Base-by-base conservation (phyloP, 2,329 filamentous ascomycete genomes). In the Pseudodiploospora longispora region DNA sequence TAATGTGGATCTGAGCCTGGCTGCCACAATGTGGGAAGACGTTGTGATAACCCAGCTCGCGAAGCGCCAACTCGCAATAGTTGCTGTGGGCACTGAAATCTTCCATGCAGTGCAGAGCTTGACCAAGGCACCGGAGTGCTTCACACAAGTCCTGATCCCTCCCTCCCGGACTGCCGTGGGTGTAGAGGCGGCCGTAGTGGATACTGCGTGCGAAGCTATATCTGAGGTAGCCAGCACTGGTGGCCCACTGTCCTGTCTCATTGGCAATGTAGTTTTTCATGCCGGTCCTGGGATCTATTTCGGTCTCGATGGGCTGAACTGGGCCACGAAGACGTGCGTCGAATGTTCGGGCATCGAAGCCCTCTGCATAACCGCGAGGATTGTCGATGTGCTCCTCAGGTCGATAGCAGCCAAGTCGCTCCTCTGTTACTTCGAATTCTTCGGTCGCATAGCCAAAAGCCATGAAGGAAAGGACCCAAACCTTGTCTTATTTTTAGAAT, bases 191-290 rank as follows among this genome's bases (percentile, higher is more conserved):
- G 10, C 86, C 87, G 54, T 78, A 89, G 64, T 91, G 86, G 50
- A 91, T 85, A 59, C 82, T 79, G 47, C 85, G 78, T 10, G 74
- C 74, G 49, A 93, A 72, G 55, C 85, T 89, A 65, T 80, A 87
- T 53, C 82, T 81, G 47, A 95, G 74, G 57, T 91, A 96, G 34
- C 86, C 90, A 6, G 86, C 72, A 50, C 89, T 95, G 19, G 93
- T 98, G 1, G 90, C 87, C 86, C 90, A 96, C 35, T 79, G 76
- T 4, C 89, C 87, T 10, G 68, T 71, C 62, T 97, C 91, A 57
- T 96, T 97, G 48, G 91, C 82, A 53, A 98, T 97, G 64, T 98
- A 98, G 62, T 97, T 97, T 67, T 97, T 98, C 91, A 98, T 95
- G n/a, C 90, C 90, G 1, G 87, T 93, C 5, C 76, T 69, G 31